Evolutionary conservation across 2,329 filamentous ascomycete genomes (phyloP).

Genomic region (Verticillium dahliae): DNA sequence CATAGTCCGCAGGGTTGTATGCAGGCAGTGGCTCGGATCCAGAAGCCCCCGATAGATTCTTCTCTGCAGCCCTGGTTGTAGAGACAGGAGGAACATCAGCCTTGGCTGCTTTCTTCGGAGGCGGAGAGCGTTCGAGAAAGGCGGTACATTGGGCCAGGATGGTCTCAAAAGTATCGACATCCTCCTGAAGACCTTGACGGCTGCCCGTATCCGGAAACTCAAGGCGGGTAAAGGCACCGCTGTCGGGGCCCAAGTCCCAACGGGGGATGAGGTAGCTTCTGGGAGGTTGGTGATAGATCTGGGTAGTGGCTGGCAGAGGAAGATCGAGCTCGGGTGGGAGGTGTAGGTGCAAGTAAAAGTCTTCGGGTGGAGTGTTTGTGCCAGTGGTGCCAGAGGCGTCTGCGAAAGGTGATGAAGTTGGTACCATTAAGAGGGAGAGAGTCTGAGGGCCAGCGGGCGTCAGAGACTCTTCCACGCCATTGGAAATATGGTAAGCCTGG

Average conservation of each 20-base stretch:
- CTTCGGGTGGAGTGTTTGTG: conserved; percentile 65
- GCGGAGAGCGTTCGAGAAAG: conserved; percentile 78
- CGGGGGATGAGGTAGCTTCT: conserved; percentile 89
- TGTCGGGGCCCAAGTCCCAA: conserved; percentile 86
- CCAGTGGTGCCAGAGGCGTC: conserved; percentile 48
- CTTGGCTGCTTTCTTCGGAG: conserved; percentile 38
- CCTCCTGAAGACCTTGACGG: conserved; percentile 74
- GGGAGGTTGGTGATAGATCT: conserved; percentile 94
- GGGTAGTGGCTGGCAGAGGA: conserved; percentile 87
- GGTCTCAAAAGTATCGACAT: conserved; percentile 93
- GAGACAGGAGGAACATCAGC: conserved; percentile 15
- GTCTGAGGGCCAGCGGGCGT: conserved; percentile 85
- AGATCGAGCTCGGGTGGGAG: conserved; percentile 92
- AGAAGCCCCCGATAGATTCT: not conserved
- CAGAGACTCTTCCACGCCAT: conserved; percentile 77
- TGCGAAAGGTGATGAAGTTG: conserved; percentile 70
- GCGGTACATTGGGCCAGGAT: conserved; percentile 97
- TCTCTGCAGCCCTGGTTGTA: conserved; percentile 14
- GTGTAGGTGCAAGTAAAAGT: conserved; percentile 95
- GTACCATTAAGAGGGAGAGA: conserved; percentile 90
- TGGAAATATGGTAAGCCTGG: conserved; percentile 81
- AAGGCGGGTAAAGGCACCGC: conserved; percentile 86
- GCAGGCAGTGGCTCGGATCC: conserved; percentile 41
- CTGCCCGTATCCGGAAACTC: conserved; percentile 75
- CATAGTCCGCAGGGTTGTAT: conserved; percentile 80